Conservation (phyloP, 257 asterid species). For the Coffea canephora region DNA sequence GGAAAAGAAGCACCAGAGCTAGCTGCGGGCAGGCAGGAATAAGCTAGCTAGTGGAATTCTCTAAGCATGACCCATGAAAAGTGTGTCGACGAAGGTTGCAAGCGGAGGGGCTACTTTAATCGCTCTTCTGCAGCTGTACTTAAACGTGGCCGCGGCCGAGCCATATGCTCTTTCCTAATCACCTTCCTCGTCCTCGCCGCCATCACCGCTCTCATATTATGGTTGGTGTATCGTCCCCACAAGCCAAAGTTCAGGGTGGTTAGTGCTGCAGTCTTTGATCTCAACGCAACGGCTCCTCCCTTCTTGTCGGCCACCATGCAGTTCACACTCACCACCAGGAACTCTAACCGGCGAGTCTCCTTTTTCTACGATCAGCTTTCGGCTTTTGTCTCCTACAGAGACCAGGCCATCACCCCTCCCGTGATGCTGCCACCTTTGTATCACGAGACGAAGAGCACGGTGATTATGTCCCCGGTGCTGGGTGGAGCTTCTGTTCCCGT, state of each 20-base stretch:
- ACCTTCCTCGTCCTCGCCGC: constrained; percentile 38
- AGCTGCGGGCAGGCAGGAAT: background rate
- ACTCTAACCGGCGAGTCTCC: constrained; percentile 55
- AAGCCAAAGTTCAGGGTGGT: constrained; percentile 54
- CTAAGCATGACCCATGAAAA: no score
- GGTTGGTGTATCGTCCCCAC: constrained; percentile 60
- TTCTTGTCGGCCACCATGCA: constrained; percentile 51
- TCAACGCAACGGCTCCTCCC: constrained; percentile 46
- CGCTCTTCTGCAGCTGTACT: no score
- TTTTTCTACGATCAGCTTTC: constrained; percentile 48
- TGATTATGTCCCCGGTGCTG: constrained; percentile 56
- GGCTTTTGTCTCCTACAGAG: constrained; percentile 46
- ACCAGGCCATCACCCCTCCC: constrained; percentile 52
- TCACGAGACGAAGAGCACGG: constrained; percentile 55
- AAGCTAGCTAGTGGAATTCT: no score
- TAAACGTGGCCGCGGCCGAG: constrained; percentile 12
- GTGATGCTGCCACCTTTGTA: constrained; percentile 47
- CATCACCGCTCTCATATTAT: constrained; percentile 41
- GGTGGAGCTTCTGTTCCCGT: constrained; percentile 53
- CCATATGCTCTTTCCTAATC: constrained; percentile 28
- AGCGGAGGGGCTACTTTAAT: no score
- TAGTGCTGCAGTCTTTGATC: constrained; percentile 45
- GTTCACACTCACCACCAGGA: constrained; percentile 53
- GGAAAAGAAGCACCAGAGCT: background rate
- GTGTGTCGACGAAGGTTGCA: no score